phyloP scores from a whole-genome alignment of 257 asterid species.

The Ehretia macrophylla region DNA sequence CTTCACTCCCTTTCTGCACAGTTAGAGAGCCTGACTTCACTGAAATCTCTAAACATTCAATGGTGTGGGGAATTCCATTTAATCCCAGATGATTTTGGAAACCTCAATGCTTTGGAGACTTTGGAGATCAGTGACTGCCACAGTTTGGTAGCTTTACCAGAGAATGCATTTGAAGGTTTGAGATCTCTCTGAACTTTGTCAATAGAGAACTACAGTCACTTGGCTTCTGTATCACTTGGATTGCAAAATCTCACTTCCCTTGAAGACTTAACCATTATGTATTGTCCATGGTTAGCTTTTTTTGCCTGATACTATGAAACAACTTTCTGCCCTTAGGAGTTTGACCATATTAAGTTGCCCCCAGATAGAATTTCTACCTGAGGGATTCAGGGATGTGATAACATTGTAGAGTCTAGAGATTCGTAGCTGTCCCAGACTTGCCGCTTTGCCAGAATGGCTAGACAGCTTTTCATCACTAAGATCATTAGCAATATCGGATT shows the following conservation, averaged over 20 bases:
- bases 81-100: conserved; percentile 17
- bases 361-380: conserved; percentile 13
- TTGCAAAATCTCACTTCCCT: conserved; percentile 23
- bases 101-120: conserved; percentile 14
- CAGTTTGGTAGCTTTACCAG: conserved; percentile 14
- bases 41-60: conserved; percentile 23
- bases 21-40: conserved; percentile 12
- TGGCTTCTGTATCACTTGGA: conserved; percentile 10
- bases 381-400: conserved; percentile 17
- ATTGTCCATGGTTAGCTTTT: conserved; percentile 18
- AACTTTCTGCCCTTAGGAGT: conserved; percentile 12
- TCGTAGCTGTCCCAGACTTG: conserved; percentile 18
- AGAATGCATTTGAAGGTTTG: conserved; percentile 18
- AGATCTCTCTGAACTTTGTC: conserved; percentile 18
- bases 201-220: conserved; percentile 22
- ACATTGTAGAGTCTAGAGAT: conserved; percentile 18
- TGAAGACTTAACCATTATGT: conserved; percentile 24
- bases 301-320: conserved; percentile 9
- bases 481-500: conserved; percentile 24
- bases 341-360: conserved; percentile 24
- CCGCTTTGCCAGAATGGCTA: conserved; percentile 26
- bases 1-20: conserved; percentile 12
- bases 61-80: conserved; percentile 17
- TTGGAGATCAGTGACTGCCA: conserved; percentile 25
- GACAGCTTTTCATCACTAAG: conserved; percentile 20